Evolutionary conservation across 164 flowering plant genomes (phyloP), one percentile per base, ranked within the genome.

Genomic region (Buxus sempervirens): DNA sequence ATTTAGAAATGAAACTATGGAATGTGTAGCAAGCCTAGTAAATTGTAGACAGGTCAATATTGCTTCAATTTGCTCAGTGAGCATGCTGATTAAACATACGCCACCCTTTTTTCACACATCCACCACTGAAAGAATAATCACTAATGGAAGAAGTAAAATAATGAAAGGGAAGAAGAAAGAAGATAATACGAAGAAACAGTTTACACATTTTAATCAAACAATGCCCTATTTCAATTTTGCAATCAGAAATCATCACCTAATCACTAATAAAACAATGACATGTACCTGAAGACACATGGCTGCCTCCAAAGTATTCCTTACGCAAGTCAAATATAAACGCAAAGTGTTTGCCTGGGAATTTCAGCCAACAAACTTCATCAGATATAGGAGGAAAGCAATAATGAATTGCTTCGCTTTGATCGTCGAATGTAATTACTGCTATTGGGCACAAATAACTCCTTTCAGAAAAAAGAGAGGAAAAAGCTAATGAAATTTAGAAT

Each of bases 241-340:
- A 45, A 15, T 45, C 18, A 45, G 51, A 23, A 22, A 9, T 22
- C 13, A 21, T 8, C 9, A 55, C 6, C 13, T 10, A 26, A 62
- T 23, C 48, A 38, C 61, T 54, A 62, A 54, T 20, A 19, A n/a
- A 12, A 60, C 13, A 65, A 9, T 15, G 16, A 49, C 24, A 51
- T 65, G 38, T 68, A 93, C 97, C 97, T 94, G 98, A 56, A 94
- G 76, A 70, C 98, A 91, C 96, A 94, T 74, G 12, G 98, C 95
- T 27, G 98, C 98, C 62, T 94, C 97, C 9, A 94, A 86, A 38
- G 98, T 94, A 77, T 83, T 91, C 69, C 96, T 64, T 70, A 94
- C 88, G 76, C 98, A 94, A 27, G 87, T 81, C 79, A 91, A 77
- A 65, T 94, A 91, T 65, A 82, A 67, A 23, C 95, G 66, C 82